Evolutionary conservation across 352 stramenopile genomes (phyloP).

Genomic region (Phytophthora hybrid): DNA sequence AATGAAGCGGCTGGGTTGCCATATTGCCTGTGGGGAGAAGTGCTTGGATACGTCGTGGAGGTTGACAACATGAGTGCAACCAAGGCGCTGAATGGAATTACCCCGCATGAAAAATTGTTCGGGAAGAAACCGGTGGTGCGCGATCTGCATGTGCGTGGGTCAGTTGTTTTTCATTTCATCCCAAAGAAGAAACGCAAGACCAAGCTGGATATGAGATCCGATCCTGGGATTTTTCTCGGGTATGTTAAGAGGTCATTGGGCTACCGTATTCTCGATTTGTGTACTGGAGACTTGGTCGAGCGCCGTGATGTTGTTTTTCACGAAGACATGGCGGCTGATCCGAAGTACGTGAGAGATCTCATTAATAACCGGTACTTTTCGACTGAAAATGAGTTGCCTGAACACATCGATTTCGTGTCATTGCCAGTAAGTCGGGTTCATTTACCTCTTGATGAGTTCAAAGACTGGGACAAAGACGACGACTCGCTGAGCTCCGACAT

Average conservation of each 20-base stretch:
- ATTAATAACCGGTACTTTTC: too few species aligned
- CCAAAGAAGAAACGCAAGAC: conserved; percentile 1
- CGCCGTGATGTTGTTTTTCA: conserved; percentile 12
- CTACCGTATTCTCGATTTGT: conserved; percentile 7
- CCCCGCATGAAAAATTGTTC: conserved; percentile 9
- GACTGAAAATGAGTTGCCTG: too few species aligned
- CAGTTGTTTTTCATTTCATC: neutral
- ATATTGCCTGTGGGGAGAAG: neutral
- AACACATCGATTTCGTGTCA: too few species aligned
- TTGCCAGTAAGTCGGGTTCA: too few species aligned
- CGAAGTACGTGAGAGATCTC: too few species aligned
- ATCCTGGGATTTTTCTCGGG: conserved; percentile 5
- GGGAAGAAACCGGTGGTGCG: neutral
- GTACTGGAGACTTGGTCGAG: conserved; percentile 2
- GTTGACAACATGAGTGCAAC: neutral
- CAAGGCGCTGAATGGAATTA: conserved; percentile 1
- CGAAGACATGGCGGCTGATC: conserved; percentile 8
- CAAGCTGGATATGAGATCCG: conserved; percentile 9
- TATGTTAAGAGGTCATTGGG: neutral
- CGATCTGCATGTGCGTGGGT: neutral
- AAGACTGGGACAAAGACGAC: too few species aligned
- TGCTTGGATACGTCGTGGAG: conserved; percentile 14
- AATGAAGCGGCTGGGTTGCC: conserved; percentile 1
- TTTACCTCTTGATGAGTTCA: too few species aligned
- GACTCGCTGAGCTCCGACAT: too few species aligned